Evolutionary conservation across 2,329 filamentous ascomycete species (phyloP), one percentile per base, ranked within the genome.

Genomic region (Dendrostoma leiphaemia): DNA sequence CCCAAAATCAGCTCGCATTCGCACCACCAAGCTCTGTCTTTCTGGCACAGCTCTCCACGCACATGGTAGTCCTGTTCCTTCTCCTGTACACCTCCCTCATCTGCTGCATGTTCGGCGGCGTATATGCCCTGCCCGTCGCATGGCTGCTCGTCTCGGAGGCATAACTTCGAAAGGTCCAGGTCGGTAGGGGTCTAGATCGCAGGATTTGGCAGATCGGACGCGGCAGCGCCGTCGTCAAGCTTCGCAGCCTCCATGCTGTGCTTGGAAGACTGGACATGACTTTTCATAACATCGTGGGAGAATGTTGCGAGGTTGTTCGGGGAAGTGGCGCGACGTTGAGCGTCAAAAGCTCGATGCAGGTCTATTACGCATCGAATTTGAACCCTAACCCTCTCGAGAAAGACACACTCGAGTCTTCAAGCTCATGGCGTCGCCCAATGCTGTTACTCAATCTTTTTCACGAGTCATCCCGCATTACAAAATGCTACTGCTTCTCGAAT

Each of bases 11-110:
- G 64, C 48, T 53, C 34, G 35, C 5, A 32, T n/a, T n/a, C n/a
- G n/a, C 17, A 37, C 45, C 17, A 13, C 15, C 19, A 19, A 9
- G 37, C 19, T 13, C 21, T 38, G 8, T 17, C 19, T 15, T 9
- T 23, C n/a, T 19, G 3, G 28, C 29, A 23, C 1, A 15, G 12
- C 17, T 6, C 23, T 26, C 19, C 10, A 44, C 66, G 67, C 77
- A 86, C 80, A 85, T 75, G 8, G 81, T 85, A 8, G 87, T 88
- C 59, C 76, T 74, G 63, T 92, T 92, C 74, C 84, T 88, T 62
- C 75, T 72, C 60, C 78, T 81, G 62, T 89, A 90, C 19, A 84
- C 78, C 48, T 78, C 81, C 26, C 80, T 79, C 68, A 89, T 72
- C 61, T 83, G 76, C 40, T 85, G 83, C 83, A 90, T 89, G 38